Base-by-base conservation (phyloP, 1,284 basidiomycete genomes). In the Trichosporon asahii region DNA sequence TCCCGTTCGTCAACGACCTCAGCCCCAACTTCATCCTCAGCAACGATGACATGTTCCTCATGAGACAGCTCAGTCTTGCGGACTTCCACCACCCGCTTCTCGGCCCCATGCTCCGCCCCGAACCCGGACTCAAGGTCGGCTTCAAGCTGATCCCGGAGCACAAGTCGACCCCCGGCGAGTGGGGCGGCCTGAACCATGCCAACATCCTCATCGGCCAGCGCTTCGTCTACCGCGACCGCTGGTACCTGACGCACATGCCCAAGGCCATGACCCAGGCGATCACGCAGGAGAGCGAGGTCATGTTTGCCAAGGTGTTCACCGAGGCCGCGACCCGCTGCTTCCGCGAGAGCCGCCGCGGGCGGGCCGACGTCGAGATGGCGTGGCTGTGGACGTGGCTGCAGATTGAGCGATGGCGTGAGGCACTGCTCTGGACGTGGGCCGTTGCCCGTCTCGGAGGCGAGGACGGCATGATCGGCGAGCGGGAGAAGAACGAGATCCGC, bases 41-140 rank as follows among this genome's bases (percentile, higher is more conserved):
- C 67, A 82, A 82, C 70, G 80, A 82, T 68, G 80, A 82, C 74
- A 82, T 82, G 80, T 82, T 80, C 68, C 67, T 80, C 49, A 69
- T 81, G 15, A 66, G 68, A 25, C 60, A 72, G 14, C 66, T 79
- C 35, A 66, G 76, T 0, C 65, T 70, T 7, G 60, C 74, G 57
- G 79, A 81, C 71, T 80, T 79, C 66, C 75, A 78, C 65, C 76
- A 81, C 68, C 80, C 79, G 1, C 67, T 82, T 0, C 68, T 77
- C 8, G 80, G 80, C 31, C 66, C 73, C 18, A 71, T 81, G 15
- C 53, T 77, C 64, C 77, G 80, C 9, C 64, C 79, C n/a, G 79
- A 79, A 64, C 70, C 74, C 3, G 69, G 69, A 8, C 69, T 79
- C n/a, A 46, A 57, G 7, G 79, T 81, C 65, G 65, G 65, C 18